phyloP scores from a whole-genome alignment of 345 rosid genomes.

The Hypericum perforatum region DNA sequence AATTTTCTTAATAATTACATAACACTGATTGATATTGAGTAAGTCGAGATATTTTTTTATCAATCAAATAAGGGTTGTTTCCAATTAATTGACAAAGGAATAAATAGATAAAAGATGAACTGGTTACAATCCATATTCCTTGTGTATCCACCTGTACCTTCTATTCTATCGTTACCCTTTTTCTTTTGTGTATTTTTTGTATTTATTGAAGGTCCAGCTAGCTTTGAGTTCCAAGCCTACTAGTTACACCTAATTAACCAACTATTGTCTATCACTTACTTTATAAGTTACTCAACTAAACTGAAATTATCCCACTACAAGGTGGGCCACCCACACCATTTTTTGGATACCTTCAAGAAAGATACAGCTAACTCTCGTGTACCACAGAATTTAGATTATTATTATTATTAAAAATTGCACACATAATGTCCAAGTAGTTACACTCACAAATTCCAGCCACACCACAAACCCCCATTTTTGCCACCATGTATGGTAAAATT shows the following conservation, averaged over 20 bases:
- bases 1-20: no score
- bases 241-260: conserved; percentile 52
- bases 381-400: no score
- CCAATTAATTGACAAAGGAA: conserved; percentile 30
- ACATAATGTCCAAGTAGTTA: no score
- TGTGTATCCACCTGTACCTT: conserved; percentile 36
- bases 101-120: conserved; percentile 41
- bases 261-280: conserved; percentile 37
- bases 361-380: conserved; percentile 17
- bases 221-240: conserved; percentile 18
- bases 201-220: conserved; percentile 18
- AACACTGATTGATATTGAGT: no score
- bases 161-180: conserved; percentile 4
- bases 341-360: conserved; percentile 24
- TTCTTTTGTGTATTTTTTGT: conserved; percentile 3
- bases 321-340: conserved; percentile 11
- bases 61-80: conserved; percentile 14
- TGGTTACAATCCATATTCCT: conserved; percentile 32
- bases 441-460: no score
- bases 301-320: conserved; percentile 6
- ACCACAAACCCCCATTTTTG: no score
- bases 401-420: no score
- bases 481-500: no score
- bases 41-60: no score
- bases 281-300: conserved; percentile 39